A percentile compares a stretch with the other conserved stretches of the same genome.
These are phyloP conservation scores for Mrakia blollopis DNA, from an alignment of 768 basidiomycete genomes.

Conservation along the genomic window DNA sequence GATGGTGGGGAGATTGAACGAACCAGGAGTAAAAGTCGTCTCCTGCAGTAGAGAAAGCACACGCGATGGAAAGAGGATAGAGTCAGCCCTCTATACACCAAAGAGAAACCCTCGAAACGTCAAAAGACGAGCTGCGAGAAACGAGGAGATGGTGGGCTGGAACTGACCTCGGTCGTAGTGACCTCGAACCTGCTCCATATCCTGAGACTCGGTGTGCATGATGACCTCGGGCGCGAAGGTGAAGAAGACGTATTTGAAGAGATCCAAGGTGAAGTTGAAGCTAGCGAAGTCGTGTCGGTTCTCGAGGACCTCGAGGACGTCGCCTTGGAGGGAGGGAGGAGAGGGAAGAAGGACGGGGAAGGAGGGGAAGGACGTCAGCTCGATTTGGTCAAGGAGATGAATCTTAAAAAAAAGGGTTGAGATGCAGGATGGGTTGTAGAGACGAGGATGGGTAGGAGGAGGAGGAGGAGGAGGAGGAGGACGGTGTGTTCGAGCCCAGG, in stretches of 20 bases:
- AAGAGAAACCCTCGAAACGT: neutral
- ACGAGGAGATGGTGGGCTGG: neutral
- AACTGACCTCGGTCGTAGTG: constrained; percentile 71
- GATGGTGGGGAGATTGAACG: constrained; percentile 22
- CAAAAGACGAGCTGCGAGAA: neutral
- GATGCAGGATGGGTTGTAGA: too few species aligned
- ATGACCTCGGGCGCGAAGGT: constrained; percentile 89
- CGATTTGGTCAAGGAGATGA: neutral
- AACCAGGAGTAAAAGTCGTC: constrained; percentile 94
- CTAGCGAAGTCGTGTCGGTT: constrained; percentile 93
- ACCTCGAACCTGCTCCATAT: constrained; percentile 90
- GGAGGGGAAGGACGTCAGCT: neutral
- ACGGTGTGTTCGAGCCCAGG: too few species aligned
- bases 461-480: too few species aligned
- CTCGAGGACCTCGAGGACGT: constrained; percentile 88
- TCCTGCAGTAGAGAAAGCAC: constrained; percentile 48
- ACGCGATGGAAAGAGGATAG: neutral
- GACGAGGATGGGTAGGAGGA: too few species aligned
- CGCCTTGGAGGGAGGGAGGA: too few species aligned
- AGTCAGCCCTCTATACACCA: neutral
- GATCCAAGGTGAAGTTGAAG: constrained; percentile 80
- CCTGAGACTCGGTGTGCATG: constrained; percentile 76
- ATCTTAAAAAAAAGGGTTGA: too few species aligned
- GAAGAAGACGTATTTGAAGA: constrained; percentile 89
- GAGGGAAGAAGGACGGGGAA: neutral